Conservation (phyloP, 768 basidiomycete species). For the Coprinopsis marcescibilis region DNA sequence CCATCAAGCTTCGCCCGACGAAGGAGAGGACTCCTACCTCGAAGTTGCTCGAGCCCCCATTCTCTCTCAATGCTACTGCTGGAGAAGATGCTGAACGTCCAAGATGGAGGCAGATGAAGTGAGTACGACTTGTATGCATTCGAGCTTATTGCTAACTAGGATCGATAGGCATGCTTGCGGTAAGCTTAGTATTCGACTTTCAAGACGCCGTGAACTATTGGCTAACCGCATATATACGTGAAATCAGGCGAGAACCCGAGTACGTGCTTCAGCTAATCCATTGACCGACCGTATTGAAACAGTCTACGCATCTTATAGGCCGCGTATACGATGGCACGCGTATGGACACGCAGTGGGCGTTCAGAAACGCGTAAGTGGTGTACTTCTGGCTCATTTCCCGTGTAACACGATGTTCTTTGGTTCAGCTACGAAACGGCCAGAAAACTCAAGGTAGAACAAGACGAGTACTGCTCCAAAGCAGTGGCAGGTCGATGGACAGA, state of each 20-base stretch:
- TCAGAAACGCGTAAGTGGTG: conserved; percentile 45
- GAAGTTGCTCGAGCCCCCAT: conserved; percentile 76
- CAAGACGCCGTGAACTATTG: not conserved
- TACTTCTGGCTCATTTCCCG: conserved; percentile 13
- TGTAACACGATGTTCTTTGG: conserved; percentile 21
- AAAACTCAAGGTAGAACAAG: conserved; percentile 57
- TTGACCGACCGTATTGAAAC: conserved; percentile 3
- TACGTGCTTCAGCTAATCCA: conserved; percentile 19
- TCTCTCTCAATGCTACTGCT: conserved; percentile 37
- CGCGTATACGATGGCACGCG: conserved; percentile 42
- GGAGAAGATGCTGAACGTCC: conserved; percentile 34
- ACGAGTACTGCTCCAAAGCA: conserved; percentile 54
- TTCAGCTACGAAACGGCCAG: conserved; percentile 55
- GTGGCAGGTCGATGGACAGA: conserved; percentile 40
- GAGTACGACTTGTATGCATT: conserved; percentile 15
- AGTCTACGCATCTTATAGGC: conserved; percentile 21
- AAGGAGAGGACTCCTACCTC: conserved; percentile 63
- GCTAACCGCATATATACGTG: too few relatives aligned
- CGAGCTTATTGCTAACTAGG: not conserved
- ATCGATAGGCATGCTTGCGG: conserved; percentile 42
- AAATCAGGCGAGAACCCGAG: conserved; percentile 49
- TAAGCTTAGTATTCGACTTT: conserved; percentile 17
- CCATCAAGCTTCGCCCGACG: conserved; percentile 74
- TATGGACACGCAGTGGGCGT: conserved; percentile 65
- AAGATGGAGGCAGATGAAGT: conserved; percentile 75